Evolutionary conservation across 2,329 filamentous ascomycete species (phyloP).

Genomic region (Arthroderma sp.): DNA sequence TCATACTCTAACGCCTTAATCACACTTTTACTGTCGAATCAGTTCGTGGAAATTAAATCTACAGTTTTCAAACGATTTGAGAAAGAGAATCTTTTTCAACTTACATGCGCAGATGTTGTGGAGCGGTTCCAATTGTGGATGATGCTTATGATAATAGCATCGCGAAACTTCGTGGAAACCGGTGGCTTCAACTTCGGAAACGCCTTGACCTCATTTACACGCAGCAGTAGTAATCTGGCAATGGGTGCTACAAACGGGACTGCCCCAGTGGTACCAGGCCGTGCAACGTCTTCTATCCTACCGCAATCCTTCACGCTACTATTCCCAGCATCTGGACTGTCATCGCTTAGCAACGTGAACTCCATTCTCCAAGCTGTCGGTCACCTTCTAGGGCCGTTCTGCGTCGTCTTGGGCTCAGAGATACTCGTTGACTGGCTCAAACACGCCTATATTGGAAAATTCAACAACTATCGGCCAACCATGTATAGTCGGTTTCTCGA

Average conservation of each 20-base stretch:
- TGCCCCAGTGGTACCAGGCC: slow-evolving; percentile 44
- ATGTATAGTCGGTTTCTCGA: slow-evolving; percentile 87
- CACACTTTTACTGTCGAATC: slow-evolving; percentile 85
- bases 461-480: slow-evolving; percentile 87
- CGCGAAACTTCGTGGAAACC: slow-evolving; percentile 91
- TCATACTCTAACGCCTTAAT: slow-evolving; percentile 94
- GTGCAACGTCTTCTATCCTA: slow-evolving; percentile 54
- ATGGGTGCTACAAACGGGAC: slow-evolving; percentile 32
- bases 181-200: slow-evolving; percentile 56
- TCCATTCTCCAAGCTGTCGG: slow-evolving; percentile 39
- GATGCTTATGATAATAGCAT: slow-evolving; percentile 90
- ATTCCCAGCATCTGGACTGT: slow-evolving; percentile 42
- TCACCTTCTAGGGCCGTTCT: slow-evolving; percentile 81
- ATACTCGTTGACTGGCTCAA: slow-evolving; percentile 96
- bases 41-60: slow-evolving; percentile 97
- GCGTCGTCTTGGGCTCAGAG: slow-evolving; percentile 88
- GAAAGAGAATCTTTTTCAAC: slow-evolving; percentile 92
- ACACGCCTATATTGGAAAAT: slow-evolving; percentile 95
- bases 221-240: slow-evolving; percentile 15
- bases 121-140: slow-evolving; percentile 96
- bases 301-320: slow-evolving; percentile 85
- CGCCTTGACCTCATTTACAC: slow-evolving; percentile 22
- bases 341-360: slow-evolving; percentile 30
- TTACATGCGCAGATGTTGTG: slow-evolving; percentile 92
- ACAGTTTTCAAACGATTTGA: slow-evolving; percentile 98